A percentile compares a stretch with the other conserved stretches of the same genome.
These are phyloP conservation scores for Pythium insidiosum DNA, from an alignment of 352 stramenopile genomes.

Conservation along the genomic window DNA sequence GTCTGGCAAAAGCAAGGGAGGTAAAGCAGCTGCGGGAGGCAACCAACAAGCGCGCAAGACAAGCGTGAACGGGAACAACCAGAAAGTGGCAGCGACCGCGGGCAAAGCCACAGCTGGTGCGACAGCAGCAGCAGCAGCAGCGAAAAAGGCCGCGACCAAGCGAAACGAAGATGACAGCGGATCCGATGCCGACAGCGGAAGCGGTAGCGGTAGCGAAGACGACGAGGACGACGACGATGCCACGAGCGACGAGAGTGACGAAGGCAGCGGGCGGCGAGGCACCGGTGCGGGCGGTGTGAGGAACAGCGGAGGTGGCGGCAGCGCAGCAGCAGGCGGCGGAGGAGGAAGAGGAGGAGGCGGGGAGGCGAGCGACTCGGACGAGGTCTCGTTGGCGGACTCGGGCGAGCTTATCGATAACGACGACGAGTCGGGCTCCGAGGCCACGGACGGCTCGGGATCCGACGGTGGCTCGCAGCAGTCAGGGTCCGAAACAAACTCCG, in stretches of 20 bases:
- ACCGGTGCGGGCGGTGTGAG: no score
- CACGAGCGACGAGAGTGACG: slow-evolving; percentile 46
- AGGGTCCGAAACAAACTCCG: slow-evolving; percentile 62
- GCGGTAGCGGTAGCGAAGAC: slow-evolving; percentile 30
- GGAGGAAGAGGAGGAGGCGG: no score
- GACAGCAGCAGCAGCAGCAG: slow-evolving; percentile 13
- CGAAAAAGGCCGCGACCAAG: slow-evolving; percentile 18
- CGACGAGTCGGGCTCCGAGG: slow-evolving; percentile 55
- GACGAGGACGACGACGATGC: slow-evolving; percentile 33
- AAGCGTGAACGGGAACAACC: slow-evolving; percentile 39
- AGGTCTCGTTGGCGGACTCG: slow-evolving; percentile 79
- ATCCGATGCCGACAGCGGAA: slow-evolving; percentile 34
- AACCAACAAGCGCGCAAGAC: slow-evolving; percentile 21
- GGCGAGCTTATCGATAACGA: slow-evolving; percentile 80
- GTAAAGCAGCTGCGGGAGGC: slow-evolving; percentile 30
- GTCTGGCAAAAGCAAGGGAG: no score
- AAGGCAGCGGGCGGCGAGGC: slow-evolving; percentile 3
- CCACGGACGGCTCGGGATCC: slow-evolving; percentile 43
- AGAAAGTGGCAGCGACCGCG: slow-evolving; percentile 11
- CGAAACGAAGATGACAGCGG: slow-evolving; percentile 30
- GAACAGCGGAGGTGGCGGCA: no score
- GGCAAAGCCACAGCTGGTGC: slow-evolving; percentile 4
- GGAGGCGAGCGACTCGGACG: slow-evolving; percentile 73
- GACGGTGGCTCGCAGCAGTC: slow-evolving; percentile 52
- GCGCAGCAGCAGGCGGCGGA: no score